Base-by-base conservation (phyloP, 345 rosid species). In the Nasturtium officinale region DNA sequence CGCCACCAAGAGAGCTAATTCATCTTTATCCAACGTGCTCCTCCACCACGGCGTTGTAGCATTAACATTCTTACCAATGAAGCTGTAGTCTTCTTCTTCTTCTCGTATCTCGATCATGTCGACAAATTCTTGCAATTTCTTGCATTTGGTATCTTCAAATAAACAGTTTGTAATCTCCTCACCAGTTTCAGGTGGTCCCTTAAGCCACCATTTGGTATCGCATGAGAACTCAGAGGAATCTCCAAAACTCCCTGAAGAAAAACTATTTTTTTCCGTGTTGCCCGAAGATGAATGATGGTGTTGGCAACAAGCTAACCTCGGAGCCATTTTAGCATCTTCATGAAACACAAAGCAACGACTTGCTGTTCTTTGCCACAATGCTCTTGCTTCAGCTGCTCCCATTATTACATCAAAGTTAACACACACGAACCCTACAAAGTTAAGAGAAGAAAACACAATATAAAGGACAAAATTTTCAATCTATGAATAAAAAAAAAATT, bases 131-230 rank as follows among this genome's bases (percentile, higher is more conserved):
- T 72, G 83, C 62, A 67, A 47, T 71, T 63, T 73, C 69, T 71
- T 66, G 68, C 77, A 77, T 58, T 72, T 78, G 54, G 58, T 65
- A 72, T 66, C 77, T 72, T 77, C 53, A 28, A 66, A 15, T 15
- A 66, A 53, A 3, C 74, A 52, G 51, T 72, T 72, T 32, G 53
- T 51, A 51, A 77, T 37, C 57, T 71, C 81, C 67, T 71, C 76
- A 35, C 63, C 61, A 29, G 47, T 26, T 8, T 78, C 78, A 67
- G 80, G 10, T 11, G 83, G 76, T 25, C 82, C 85, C 73, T 84
- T 88, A 61, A 95, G 93, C 98, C 99, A 91, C 97, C 96, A 95
- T 82, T 90, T 91, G n/a, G 85, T 79, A 67, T 90, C 93, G 12
- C 78, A 75, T 5, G 92, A 83, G 51, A 87, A 77, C 80, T 79